Conservation (phyloP, 768 basidiomycete species). For the Rubroboletus satanas region DNA sequence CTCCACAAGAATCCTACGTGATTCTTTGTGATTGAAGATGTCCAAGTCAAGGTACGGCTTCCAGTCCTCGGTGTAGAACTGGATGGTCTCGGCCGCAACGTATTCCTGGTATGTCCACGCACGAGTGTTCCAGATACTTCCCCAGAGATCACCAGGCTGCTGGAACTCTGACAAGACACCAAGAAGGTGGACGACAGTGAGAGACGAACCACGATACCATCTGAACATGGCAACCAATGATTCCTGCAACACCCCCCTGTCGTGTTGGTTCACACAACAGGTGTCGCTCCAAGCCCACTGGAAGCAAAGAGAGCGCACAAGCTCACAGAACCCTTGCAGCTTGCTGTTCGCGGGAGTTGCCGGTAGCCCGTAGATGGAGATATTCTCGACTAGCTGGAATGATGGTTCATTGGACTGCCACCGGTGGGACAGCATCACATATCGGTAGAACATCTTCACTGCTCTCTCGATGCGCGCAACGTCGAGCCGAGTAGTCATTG, state of each 20-base stretch:
- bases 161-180: background rate
- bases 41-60: slow-evolving; percentile 2
- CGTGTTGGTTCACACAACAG: slow-evolving; percentile 5
- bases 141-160: background rate
- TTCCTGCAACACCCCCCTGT: background rate
- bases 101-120: slow-evolving; percentile 15
- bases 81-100: background rate
- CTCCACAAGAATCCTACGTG: background rate
- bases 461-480: background rate
- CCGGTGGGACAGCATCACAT: slow-evolving; percentile 6
- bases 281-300: slow-evolving; percentile 12
- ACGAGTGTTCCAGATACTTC: slow-evolving; percentile 7
- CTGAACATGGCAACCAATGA: slow-evolving; percentile 11
- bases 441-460: background rate
- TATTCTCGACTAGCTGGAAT: background rate
- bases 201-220: slow-evolving; percentile 7
- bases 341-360: background rate
- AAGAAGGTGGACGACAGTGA: slow-evolving; percentile 3
- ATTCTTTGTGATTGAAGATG: slow-evolving; percentile 6
- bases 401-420: background rate
- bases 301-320: background rate
- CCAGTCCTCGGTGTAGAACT: slow-evolving; percentile 15
- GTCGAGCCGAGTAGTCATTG: background rate
- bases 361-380: background rate
- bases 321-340: background rate